Evolutionary conservation across 257 asterid genomes (phyloP), one percentile per base, ranked within the genome.

Genomic region (Knoxia roxburghii): DNA sequence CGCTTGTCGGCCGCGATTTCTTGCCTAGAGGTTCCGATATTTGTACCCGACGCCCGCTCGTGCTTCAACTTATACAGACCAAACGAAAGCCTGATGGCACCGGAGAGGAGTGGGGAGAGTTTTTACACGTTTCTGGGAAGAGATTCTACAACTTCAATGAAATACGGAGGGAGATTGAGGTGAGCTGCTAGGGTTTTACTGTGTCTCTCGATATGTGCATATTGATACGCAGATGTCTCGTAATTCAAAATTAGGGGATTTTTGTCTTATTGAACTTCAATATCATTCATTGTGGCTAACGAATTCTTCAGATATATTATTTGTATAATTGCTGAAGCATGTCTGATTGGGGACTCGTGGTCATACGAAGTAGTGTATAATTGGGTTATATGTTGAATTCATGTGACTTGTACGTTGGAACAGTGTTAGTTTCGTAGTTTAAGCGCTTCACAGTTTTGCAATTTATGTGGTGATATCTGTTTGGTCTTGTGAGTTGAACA

Each of bases 1-100:
- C 99, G 67, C 85, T 93, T 13, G 99, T 93, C 12, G 99, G 99
- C 9, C 95, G 99, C 4, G 99, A 93, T 78, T 93, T 93, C 76
- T 82, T 93, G 77, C 99, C 99, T 0, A 91, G 99, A 45, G 97
- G 97, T 17, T 80, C 65, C 50, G 97, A 88, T 53, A 93, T 90
- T 51, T 93, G 99, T 83, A 93, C 99, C 39, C 86, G 97, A 45
- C 85, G 97, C 20, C 99, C 97, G 20, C 96, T 90, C 45, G 87
- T 83, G 76, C 83, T 93, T 76, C 99, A 93, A 84, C 90, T 90
- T 4, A 72, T 74, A 74, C 96, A 87, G 74, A 83, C 64, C 23
- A 82, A 81, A 73, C 67, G 72, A 55, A 87, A 78, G 81, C 69
- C 75, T 0, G 93, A 87, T 59, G 89, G 83, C 24, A 20, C 64